Percentiles rank a stretch among this genome's conserved stretches.
phyloP scores from a whole-genome alignment of 2,329 filamentous ascomycete species.

The Penicillium fuscoglaucum region DNA sequence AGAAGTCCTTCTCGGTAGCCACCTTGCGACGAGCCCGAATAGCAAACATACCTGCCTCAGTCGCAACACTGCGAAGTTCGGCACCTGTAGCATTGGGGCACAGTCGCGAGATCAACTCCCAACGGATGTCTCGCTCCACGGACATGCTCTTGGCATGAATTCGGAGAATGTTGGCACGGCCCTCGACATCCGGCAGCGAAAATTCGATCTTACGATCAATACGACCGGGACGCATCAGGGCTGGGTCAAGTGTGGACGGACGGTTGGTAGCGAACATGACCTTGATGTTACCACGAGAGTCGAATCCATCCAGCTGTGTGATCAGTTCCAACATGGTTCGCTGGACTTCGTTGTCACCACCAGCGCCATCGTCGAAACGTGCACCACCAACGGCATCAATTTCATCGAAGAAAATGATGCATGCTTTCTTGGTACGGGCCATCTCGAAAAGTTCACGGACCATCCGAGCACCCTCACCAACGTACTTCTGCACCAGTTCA shows the following conservation, averaged over 20 bases:
- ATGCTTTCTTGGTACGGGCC: conserved; percentile 98
- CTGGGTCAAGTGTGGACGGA: conserved; percentile 93
- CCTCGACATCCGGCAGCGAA: conserved; percentile 93
- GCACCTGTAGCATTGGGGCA: conserved; percentile 98
- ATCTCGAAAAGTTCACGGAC: conserved; percentile 98
- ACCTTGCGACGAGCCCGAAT: conserved; percentile 95
- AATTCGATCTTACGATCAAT: conserved; percentile 99
- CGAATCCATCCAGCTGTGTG: conserved; percentile 94
- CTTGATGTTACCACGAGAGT: conserved; percentile 96
- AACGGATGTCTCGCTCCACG: conserved; percentile 96
- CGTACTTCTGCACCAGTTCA: conserved; percentile 97
- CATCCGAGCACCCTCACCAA: conserved; percentile 97
- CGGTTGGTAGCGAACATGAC: conserved; percentile 99
- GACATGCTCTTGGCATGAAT: conserved; percentile 99
- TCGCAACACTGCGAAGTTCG: conserved; percentile 93
- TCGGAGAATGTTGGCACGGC: conserved; percentile 92
- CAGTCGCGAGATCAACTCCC: conserved; percentile 95
- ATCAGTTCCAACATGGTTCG: conserved; percentile 98
- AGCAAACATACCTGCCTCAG: conserved; percentile 97
- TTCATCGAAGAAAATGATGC: conserved; percentile 99
- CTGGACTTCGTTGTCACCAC: conserved; percentile 96
- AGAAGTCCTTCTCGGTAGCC: conserved; percentile 97
- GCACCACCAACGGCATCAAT: conserved; percentile 95
- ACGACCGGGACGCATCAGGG: conserved; percentile 92
- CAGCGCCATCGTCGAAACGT: conserved; percentile 93